Base-by-base conservation (phyloP, 345 rosid genomes). In the Camelina sativa region DNA sequence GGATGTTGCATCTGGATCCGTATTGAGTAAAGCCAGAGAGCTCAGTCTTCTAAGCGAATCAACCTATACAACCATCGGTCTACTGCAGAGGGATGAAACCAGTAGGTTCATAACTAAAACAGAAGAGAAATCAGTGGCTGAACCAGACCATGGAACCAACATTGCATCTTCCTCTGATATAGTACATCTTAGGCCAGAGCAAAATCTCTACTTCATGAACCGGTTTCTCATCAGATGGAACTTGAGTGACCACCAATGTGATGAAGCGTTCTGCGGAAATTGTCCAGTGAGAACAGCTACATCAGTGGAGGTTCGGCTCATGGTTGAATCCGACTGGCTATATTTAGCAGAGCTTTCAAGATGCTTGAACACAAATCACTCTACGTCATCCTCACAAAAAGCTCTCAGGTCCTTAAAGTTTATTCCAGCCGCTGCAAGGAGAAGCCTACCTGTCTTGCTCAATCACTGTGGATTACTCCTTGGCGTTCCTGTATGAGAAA, bases 261-360 rank as follows among this genome's bases (percentile, higher is more conserved):
- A 53, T 7, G 75, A 35, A 43, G 55, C 66, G 8, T 5, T 22
- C 62, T 62, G 71, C 44, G 55, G 32, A 68, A 70, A 19, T 0
- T 63, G 67, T 44, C 64, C 64, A 64, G 67, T 78, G 76, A 44
- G 60, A 59, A 77, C 58, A 63, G 79, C 79, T 50, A 82, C 62
- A 63, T 77, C 71, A 22, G 82, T 69, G 43, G 81, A 84, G 74
- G 87, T 86, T 71, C 94, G 92, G 8, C 85, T 62, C 61, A 86
- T 90, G 98, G 58, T 78, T 46, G 95, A 90, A 74, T 74, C 85
- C 3, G 96, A 94, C 76, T 91, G 97, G 95, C 76, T 94, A 5
- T 84, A 83, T 78, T 96, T 94, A 34, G 83, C 86, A 11, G 84
- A 87, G 85, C 79, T 89, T 84, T 83, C 85, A 10, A 85, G 74